Percentiles rank a stretch among this genome's conserved stretches.
phyloP scores from a whole-genome alignment of 805 yeast genomes.

The Nakazawaea wyomingensis region DNA sequence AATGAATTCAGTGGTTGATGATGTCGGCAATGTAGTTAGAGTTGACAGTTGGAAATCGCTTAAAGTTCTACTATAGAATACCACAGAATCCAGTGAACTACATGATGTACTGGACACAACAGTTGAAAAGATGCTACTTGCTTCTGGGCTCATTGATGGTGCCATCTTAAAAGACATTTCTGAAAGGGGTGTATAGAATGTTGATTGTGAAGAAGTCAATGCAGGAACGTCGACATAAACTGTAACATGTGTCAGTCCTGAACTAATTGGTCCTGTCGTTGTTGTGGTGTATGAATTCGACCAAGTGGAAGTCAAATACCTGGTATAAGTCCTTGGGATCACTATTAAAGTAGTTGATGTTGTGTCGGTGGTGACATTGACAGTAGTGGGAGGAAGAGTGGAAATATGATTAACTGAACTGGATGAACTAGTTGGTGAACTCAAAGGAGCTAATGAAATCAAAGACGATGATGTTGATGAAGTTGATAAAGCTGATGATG shows the following conservation, averaged over 20 bases:
- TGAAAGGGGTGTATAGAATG: neutral
- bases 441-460: too few species aligned
- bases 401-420: neutral
- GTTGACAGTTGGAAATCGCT: too few species aligned
- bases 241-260: constrained; percentile 5
- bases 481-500: too few species aligned
- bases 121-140: too few species aligned
- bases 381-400: neutral
- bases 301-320: constrained; percentile 4
- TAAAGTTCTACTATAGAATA: too few species aligned
- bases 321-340: constrained; percentile 1
- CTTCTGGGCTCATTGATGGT: too few species aligned
- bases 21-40: too few species aligned
- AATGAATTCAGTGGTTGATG: too few species aligned
- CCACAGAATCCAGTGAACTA: too few species aligned
- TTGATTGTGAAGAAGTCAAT: neutral
- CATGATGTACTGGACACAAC: too few species aligned
- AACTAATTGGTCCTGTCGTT: constrained; percentile 4
- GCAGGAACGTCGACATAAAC: constrained; percentile 5
- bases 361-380: neutral
- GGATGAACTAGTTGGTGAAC: neutral
- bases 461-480: too few species aligned
- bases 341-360: neutral
- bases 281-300: neutral
- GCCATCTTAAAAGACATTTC: neutral